A percentile compares a stretch with the other conserved stretches of the same genome.
Conservation (phyloP, 2,329 filamentous ascomycete species). For the Chaetoscypha palmicola region DNA sequence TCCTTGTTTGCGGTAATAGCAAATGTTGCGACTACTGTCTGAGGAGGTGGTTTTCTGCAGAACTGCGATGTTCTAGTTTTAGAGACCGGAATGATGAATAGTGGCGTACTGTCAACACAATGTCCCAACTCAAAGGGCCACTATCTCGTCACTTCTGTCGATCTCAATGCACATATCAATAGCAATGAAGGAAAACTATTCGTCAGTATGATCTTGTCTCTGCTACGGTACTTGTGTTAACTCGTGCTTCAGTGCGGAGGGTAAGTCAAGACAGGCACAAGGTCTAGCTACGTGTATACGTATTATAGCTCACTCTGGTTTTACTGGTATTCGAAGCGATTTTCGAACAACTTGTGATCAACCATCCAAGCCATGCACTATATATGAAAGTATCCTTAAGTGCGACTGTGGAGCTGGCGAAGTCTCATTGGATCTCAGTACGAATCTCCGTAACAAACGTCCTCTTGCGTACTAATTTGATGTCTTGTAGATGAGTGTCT, state of each 20-base stretch:
- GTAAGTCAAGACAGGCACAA: background rate
- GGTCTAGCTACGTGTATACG: background rate
- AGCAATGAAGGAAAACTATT: slow-evolving; percentile 1
- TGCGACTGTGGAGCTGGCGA: background rate
- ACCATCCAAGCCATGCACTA: background rate
- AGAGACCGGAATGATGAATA: background rate
- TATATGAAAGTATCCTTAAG: background rate
- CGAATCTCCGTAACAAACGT: background rate
- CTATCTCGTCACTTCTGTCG: slow-evolving; percentile 1
- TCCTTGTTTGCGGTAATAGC: background rate
- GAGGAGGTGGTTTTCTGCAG: background rate
- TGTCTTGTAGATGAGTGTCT: background rate
- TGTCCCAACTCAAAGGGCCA: slow-evolving; percentile 1
- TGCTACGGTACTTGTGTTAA: background rate
- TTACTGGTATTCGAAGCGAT: background rate
- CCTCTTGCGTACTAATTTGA: background rate
- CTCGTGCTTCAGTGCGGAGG: background rate
- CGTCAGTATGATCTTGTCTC: background rate
- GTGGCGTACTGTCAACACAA: background rate
- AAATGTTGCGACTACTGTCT: background rate
- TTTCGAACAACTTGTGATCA: slow-evolving; percentile 1
- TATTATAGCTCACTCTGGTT: background rate
- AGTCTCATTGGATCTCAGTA: slow-evolving; percentile 1
- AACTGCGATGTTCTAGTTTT: background rate
- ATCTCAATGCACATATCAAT: slow-evolving; percentile 3